Percentiles rank a stretch among this genome's conserved stretches.
phyloP scores from a whole-genome alignment of 78 protist genomes.

The Guillardia theta region DNA sequence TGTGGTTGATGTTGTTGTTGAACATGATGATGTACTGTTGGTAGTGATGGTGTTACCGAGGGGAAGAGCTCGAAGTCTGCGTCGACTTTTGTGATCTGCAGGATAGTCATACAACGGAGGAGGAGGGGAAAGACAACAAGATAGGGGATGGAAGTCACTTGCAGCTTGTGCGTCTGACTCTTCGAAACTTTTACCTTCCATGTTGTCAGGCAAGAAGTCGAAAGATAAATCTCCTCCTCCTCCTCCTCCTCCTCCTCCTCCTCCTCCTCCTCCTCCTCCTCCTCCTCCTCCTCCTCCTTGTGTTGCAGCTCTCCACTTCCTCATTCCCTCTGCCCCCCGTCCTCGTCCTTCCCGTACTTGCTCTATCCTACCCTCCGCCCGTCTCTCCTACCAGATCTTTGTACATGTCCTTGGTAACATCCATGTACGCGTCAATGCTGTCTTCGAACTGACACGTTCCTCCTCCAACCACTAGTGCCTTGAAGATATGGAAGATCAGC shows the following conservation, averaged over 20 bases:
- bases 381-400: neutral
- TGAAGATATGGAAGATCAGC: neutral
- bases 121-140: neutral
- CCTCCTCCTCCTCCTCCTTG: neutral
- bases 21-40: no score
- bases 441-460: conserved; percentile 29
- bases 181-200: no score
- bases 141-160: no score
- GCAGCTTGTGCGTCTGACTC: no score
- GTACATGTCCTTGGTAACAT: neutral
- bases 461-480: neutral
- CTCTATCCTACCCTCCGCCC: neutral
- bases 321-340: neutral
- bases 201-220: neutral
- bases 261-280: neutral
- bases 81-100: neutral
- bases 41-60: no score
- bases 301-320: neutral
- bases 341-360: neutral
- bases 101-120: neutral
- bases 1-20: no score
- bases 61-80: neutral
- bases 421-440: neutral
- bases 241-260: neutral
- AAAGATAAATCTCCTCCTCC: neutral